phyloP scores from a whole-genome alignment of 116 monocot genomes.

The Thalassia testudinum region DNA sequence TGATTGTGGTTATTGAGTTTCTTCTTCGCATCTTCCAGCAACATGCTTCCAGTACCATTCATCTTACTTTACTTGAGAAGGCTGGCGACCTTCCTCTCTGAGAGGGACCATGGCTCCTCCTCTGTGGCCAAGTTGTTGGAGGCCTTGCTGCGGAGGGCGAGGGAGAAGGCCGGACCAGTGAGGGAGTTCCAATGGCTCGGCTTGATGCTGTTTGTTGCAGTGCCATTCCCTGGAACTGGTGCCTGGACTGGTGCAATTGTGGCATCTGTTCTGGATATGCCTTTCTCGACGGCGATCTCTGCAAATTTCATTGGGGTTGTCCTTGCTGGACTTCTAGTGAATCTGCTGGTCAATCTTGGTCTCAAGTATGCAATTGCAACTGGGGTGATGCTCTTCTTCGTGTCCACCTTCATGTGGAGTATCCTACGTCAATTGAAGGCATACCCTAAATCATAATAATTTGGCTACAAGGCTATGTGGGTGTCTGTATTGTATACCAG shows the following conservation, averaged over 20 bases:
- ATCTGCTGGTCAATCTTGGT: constrained; percentile 83
- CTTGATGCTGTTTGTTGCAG: constrained; percentile 88
- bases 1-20: too few species aligned
- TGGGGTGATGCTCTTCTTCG: constrained; percentile 49
- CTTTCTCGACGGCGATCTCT: constrained; percentile 70
- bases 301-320: constrained; percentile 89
- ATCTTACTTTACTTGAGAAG: constrained; percentile 71
- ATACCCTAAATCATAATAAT: too few species aligned
- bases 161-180: constrained; percentile 79
- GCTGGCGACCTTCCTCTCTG: constrained; percentile 35
- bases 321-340: constrained; percentile 76
- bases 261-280: constrained; percentile 72
- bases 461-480: too few species aligned
- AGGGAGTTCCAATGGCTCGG: constrained; percentile 94
- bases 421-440: constrained; percentile 26
- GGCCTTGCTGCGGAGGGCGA: constrained; percentile 49
- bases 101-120: constrained; percentile 16
- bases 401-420: constrained; percentile 77
- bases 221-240: constrained; percentile 91
- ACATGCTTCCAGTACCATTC: constrained; percentile 91
- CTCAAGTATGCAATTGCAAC: constrained; percentile 53
- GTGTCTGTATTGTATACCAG: too few species aligned
- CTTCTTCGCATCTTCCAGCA: constrained; percentile 19
- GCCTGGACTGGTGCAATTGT: constrained; percentile 93
- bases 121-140: constrained; percentile 26